A percentile compares a stretch with the other conserved stretches of the same genome.
phyloP scores from a whole-genome alignment of 1,139 yeast species.

The Blastobotrys proliferans region DNA sequence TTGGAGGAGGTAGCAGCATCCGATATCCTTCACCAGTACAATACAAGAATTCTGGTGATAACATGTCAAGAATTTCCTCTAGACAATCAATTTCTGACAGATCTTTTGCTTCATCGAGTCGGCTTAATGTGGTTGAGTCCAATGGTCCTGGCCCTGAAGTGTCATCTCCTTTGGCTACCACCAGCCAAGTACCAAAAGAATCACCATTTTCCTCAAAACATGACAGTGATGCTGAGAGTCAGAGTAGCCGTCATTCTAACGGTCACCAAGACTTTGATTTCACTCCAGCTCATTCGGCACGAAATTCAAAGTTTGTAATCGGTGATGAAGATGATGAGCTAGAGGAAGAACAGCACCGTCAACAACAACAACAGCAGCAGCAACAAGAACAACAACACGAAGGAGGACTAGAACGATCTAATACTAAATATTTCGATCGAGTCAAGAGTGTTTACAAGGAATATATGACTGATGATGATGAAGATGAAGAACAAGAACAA shows the following conservation, averaged over 20 bases:
- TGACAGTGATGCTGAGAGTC: slow-evolving; percentile 1
- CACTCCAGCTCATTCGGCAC: slow-evolving; percentile 2
- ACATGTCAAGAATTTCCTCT: slow-evolving; percentile 5
- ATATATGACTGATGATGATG: slow-evolving; percentile 16
- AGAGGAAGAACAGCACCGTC: slow-evolving; percentile 10
- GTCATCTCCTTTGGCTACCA: slow-evolving; percentile 2
- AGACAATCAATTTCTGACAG: not conserved
- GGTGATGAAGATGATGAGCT: slow-evolving; percentile 11
- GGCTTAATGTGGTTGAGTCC: not conserved
- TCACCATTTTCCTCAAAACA: slow-evolving; percentile 3
- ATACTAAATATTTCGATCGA: slow-evolving; percentile 30
- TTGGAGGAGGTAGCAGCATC: slow-evolving; percentile 1
- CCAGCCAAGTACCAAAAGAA: not conserved
- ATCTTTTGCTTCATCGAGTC: not conserved
- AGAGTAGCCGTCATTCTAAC: not conserved
- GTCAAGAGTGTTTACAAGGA: slow-evolving; percentile 33
- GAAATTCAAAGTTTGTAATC: slow-evolving; percentile 6
- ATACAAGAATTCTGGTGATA: not conserved
- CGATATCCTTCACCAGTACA: slow-evolving; percentile 3
- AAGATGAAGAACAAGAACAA: not conserved
- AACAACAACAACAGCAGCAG: not conserved
- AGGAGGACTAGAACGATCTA: slow-evolving; percentile 19
- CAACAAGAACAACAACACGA: not conserved
- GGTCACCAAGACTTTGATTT: slow-evolving; percentile 12
- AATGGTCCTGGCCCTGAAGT: not conserved